Base-by-base conservation (phyloP, 768 basidiomycete genomes). In the Lactarius sanguifluus region DNA sequence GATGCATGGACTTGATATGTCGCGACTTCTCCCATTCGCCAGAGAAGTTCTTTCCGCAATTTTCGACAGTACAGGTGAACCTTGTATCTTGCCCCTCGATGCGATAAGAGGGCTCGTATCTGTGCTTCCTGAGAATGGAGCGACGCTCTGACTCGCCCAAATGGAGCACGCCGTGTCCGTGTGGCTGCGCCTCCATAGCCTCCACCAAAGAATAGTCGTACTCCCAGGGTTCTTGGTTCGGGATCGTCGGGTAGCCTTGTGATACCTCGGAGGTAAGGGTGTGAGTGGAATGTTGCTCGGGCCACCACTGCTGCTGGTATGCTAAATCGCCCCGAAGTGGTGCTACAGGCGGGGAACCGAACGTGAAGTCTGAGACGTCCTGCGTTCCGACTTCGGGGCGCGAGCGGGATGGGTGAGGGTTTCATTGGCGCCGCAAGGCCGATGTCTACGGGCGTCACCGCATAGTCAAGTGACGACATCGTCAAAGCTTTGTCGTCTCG, bases 21-120 rank as follows among this genome's bases (percentile, higher is more conserved):
- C 66, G 62, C 15, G 15, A 10, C 62, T 56, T 67, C 57, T 67
- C 66, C 66, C 66, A 67, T 30, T 67, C 62, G 15, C 66, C 66
- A 13, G 66, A 63, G 56, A 67, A 67, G 25, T 32, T 15, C 25
- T 67, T 67, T 16, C 62, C 52, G 28, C 66, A 67, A 41, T 38
- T 23, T 16, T 30, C 50, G 25, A 63, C 0, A 16, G 61, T 41
- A 23, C 66, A 67, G 9, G 9, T 23, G 50, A 64, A 67, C 55
- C 66, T 59, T n/a, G 34, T 59, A 13, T 36, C 23, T 47, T 56
- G 41, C 36, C 41, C 62, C 13, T 52, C 23, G 3, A 36, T 23
- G 20, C 32, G 65, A 38, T 38, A 36, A 7, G 55, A 16, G 2
- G 25, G 45, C 4, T 66, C 61, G 56, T 18, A 34, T 23, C 25